These are phyloP conservation scores for Rutidosis leptorrhynchoides DNA, from an alignment of 129 eudicot species.

Conservation along the genomic window DNA sequence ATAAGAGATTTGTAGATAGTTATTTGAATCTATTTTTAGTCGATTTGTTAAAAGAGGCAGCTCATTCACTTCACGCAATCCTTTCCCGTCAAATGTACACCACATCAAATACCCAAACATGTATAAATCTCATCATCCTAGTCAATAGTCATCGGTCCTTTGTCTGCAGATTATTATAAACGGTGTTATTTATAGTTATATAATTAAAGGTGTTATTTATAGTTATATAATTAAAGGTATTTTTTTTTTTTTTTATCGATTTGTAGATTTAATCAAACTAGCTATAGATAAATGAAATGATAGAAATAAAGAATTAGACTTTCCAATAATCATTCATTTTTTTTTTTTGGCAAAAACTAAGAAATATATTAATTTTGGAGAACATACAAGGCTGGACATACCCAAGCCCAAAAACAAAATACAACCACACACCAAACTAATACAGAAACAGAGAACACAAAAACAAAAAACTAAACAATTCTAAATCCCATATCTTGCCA, in stretches of 20 bases:
- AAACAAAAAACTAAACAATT: too few species aligned
- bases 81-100: slow-evolving; percentile 11
- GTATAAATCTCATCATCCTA: background rate
- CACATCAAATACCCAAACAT: background rate
- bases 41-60: slow-evolving; percentile 18
- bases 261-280: background rate
- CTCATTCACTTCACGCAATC: slow-evolving; percentile 30
- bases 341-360: too few species aligned
- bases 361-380: too few species aligned
- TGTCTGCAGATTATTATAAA: background rate
- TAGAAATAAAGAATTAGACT: background rate
- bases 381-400: too few species aligned
- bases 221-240: background rate
- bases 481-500: too few species aligned
- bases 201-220: background rate
- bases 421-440: too few species aligned
- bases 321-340: background rate
- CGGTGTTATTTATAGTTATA: background rate
- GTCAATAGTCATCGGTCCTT: too few species aligned
- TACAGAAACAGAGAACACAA: too few species aligned
- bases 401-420: too few species aligned
- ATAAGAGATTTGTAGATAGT: slow-evolving; percentile 3
- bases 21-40: slow-evolving; percentile 30
- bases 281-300: background rate
- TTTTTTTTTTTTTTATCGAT: background rate